Evolutionary conservation across 345 rosid genomes (phyloP).

Genomic region (Salix caprea): DNA sequence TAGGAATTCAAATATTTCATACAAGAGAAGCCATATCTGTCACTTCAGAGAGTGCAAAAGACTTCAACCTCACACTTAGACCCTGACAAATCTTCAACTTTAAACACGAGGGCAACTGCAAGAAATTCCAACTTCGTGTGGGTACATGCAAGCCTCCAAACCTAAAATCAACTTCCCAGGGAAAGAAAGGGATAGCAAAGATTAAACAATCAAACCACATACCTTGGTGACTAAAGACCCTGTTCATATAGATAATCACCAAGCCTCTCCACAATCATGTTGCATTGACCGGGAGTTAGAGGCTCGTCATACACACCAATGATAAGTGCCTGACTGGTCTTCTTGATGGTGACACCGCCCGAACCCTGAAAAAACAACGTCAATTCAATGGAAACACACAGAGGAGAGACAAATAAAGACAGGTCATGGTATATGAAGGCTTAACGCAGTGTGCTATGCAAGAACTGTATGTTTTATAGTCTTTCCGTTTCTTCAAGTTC

Average conservation of each 20-base stretch:
- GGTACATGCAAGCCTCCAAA: not conserved
- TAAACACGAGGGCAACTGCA: not conserved
- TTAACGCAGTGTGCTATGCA: not conserved
- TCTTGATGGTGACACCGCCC: slow-evolving; percentile 12
- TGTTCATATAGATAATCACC: slow-evolving; percentile 47
- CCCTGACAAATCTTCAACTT: not conserved
- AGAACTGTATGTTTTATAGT: no score
- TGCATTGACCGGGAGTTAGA: slow-evolving; percentile 81
- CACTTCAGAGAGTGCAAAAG: not conserved
- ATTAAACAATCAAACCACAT: not conserved
- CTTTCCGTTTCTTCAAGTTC: not conserved
- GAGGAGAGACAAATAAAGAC: no score
- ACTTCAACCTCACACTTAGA: not conserved
- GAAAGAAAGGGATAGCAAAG: not conserved
- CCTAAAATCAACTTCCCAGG: not conserved
- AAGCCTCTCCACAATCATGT: slow-evolving; percentile 83
- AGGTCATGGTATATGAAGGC: not conserved
- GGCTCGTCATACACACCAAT: slow-evolving; percentile 84
- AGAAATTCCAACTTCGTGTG: slow-evolving; percentile 1
- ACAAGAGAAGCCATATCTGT: not conserved
- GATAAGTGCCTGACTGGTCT: slow-evolving; percentile 40
- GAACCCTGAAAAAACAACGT: slow-evolving; percentile 4
- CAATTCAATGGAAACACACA: not conserved
- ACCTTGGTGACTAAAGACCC: slow-evolving; percentile 1
- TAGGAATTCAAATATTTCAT: not conserved